Evolutionary conservation across 2,329 filamentous ascomycete genomes (phyloP), one percentile per base, ranked within the genome.

Genomic region (Ceratocystis colombiana): DNA sequence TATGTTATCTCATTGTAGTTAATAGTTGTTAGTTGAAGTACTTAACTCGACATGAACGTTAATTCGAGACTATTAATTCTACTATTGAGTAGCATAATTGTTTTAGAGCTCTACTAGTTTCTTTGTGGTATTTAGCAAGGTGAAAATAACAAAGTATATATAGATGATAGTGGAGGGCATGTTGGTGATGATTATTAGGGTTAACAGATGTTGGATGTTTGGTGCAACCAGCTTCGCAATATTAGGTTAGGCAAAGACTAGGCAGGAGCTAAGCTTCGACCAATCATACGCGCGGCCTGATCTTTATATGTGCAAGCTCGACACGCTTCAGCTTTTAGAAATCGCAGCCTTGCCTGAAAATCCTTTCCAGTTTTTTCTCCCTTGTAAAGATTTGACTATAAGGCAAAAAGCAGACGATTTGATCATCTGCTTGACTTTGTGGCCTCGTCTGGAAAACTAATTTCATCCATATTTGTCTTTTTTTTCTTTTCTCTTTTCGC

Each of bases 331-430:
- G 55, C 55, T 10, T 59, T n/a, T 37, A 15, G 20, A 37, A 59
- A n/a, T n/a, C 22, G 17, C 22, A 59, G 55, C 55, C 55, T 59
- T 37, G 55, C 28, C 28, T 53, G 17, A 59, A 59, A 59, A 59
- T 59, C 55, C 55, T 59, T 59, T 37, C 7, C 6, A 8, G 37
- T 33, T 33, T 59, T 55, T 59, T 59, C 33, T 37, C 17, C 22
- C 28, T 10, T 28, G 55, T n/a, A 6, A 30, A 59, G 28, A 33
- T 59, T 59, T n/a, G 33, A 37, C 55, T n/a, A 59, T 30, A 37
- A 59, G 55, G 22, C 55, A 59, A 28, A 59, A 15, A 37, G 15
- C 7, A n/a, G 30, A 37, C 55, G 28, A 53, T n/a, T 20, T n/a
- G 15, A 25, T 37, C 55, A 59, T 59, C 55, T 59, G 30, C 55